Evolutionary conservation across 2,329 filamentous ascomycete genomes (phyloP), one percentile per base, ranked within the genome.

Genomic region (Ambrosiella cleistominuta): DNA sequence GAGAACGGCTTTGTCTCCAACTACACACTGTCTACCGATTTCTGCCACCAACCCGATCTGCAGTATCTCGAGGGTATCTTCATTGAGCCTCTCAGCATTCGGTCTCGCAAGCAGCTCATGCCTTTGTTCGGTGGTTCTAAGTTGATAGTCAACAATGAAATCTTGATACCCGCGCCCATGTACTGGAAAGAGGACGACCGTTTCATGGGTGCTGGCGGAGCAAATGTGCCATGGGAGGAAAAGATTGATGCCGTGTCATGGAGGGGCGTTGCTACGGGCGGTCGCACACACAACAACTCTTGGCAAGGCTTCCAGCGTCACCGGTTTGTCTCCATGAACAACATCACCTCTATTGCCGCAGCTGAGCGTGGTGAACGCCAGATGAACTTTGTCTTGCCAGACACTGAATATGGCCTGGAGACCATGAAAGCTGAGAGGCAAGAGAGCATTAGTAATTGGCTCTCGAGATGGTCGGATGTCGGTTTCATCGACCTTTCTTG

Each of bases 251-350:
- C 66, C 1, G 73, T 77, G 40, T 70, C 84, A 54, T 86, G 83
- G 82, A 79, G 82, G 38, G 82, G 82, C 39, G 80, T 84, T 7
- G 82, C 81, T 1, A 83, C 82, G 1, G 82, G 82, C 1, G 83
- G 82, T 1, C 69, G 70, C 44, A 81, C 85, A 63, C 70, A 73
- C 63, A 64, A 73, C 66, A 63, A 75, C 36, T 88, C 82, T 64
- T 89, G 85, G 85, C 77, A 73, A 9, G 77, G 80, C 0, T 88
- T 88, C 65, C 85, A 89, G 62, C 79, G 85, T 2, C 85, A 88
- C 65, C 82, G 86, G 1, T 86, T 89, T 65, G 76, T 88, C 1
- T 74, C 80, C 51, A 85, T 88, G 81, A 77, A 82, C 65, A 88
- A 89, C 63, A 77, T 73, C 9, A 85, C 82, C 7, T 75, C 74